These are phyloP conservation scores for Alnus rubra DNA, from an alignment of 306 rosid genomes.

Conservation along the genomic window DNA sequence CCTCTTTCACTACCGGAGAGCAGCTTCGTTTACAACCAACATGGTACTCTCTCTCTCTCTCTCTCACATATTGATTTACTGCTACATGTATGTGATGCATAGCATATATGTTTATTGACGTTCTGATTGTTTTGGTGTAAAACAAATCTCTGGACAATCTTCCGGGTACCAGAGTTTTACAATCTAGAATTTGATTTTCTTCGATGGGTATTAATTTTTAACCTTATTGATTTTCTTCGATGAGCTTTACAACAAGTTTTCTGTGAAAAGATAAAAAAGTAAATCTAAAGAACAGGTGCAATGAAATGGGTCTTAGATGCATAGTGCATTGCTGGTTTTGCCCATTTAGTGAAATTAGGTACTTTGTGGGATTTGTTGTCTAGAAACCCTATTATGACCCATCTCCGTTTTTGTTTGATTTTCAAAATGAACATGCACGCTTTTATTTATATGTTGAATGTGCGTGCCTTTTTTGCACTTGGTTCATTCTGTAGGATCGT, in stretches of 20 bases:
- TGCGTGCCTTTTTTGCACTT: too few relatives aligned
- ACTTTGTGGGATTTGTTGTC: not conserved
- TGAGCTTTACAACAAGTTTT: not conserved
- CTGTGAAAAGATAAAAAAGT: not conserved
- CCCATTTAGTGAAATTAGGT: not conserved
- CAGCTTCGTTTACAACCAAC: slow-evolving; percentile 16
- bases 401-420: not conserved
- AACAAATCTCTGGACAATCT: not conserved
- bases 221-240: not conserved
- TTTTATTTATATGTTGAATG: not conserved
- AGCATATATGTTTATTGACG: not conserved
- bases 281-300: not conserved
- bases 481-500: not conserved
- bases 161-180: not conserved
- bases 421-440: not conserved
- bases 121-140: not conserved
- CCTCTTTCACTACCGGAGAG: not conserved
- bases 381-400: not conserved
- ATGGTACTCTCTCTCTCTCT: slow-evolving; percentile 31
- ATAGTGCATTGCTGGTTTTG: not conserved
- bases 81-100: not conserved
- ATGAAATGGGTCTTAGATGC: not conserved
- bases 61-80: not conserved
- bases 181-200: not conserved
- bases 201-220: not conserved